Base-by-base conservation (phyloP, 345 rosid species). In the Triadica sebifera region DNA sequence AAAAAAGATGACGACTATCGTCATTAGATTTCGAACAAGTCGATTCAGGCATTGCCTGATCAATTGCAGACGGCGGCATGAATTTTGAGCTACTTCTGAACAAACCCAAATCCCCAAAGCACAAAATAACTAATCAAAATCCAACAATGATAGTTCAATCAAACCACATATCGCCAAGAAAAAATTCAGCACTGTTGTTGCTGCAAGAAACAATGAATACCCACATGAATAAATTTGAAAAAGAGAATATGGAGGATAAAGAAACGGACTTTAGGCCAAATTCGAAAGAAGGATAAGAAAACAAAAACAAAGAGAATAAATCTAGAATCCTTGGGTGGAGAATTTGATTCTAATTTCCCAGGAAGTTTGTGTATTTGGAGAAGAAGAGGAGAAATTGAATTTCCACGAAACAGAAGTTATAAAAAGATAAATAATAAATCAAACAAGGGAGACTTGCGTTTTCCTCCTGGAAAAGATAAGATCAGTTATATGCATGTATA, bases 31-130 rank as follows among this genome's bases (percentile, higher is more conserved):
- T 62, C 19, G 34, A 50, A 62, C 69, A 62, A n/a, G 49, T 53
- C 45, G 43, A 71, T 55, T 77, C 75, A 58, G 67, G 67, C 80
- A 65, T 63, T 13, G 39, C 38, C 46, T 38, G 41, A 49, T 77
- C 80, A 41, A 53, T 43, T 34, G 75, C 80, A 24, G 80, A 70
- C 8, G 71, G 71, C 7, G 75, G 39, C 75, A 70, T 70, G n/a
- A 29, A 29, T 29, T 25, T 10, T 46, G 34, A 37, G 25, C 61
- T 24, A 55, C 5, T 41, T 53, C 39, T 34, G 22, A 0, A 52
- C 37, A 74, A 64, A 64, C 19, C 70, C 67, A 41, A 57, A 56
- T 34, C 25, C 66, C 55, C 22, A 73, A 37, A 39, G 15, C 16
- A 45, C 4, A 25, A 43, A 11, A 15, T 59, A 20, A 41, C 16